Evolutionary conservation across 164 flowering plant species (phyloP).

Genomic region (Magnolia changhungtana): DNA sequence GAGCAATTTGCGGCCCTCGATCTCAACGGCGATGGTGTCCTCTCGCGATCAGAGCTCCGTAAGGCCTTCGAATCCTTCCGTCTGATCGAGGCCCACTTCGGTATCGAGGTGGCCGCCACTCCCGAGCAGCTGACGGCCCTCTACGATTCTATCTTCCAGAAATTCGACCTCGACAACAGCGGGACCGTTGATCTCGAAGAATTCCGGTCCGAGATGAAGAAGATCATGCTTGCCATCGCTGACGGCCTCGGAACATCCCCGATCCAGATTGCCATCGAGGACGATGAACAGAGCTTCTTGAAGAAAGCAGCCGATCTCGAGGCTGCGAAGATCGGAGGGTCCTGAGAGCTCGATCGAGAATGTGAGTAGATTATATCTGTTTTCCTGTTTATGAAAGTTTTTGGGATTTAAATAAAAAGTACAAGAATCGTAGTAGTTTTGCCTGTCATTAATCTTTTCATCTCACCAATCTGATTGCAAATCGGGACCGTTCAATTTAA

Average conservation of each 20-base stretch:
- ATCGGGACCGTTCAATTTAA: too few species aligned
- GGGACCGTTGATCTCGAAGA: slow-evolving; percentile 71
- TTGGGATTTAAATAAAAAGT: too few species aligned
- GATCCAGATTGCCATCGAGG: slow-evolving; percentile 77
- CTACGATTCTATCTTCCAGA: slow-evolving; percentile 74
- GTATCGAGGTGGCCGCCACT: slow-evolving; percentile 52
- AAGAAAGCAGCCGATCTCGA: slow-evolving; percentile 81
- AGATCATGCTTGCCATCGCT: slow-evolving; percentile 82
- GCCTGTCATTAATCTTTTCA: too few species aligned
- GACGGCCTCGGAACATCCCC: slow-evolving; percentile 77
- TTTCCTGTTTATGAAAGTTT: too few species aligned
- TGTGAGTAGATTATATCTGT: too few species aligned
- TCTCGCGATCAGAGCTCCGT: slow-evolving; percentile 69
- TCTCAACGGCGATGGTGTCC: slow-evolving; percentile 70
- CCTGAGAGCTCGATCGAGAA: too few species aligned
- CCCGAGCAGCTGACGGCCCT: slow-evolving; percentile 67
- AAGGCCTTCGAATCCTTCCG: slow-evolving; percentile 69
- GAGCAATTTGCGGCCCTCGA: slow-evolving; percentile 56
- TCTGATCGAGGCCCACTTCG: slow-evolving; percentile 55
- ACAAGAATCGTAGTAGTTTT: too few species aligned
- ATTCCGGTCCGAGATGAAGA: slow-evolving; percentile 68
- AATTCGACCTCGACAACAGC: slow-evolving; percentile 62
- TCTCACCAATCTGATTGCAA: too few species aligned
- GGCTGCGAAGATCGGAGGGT: slow-evolving; percentile 22
- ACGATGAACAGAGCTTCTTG: slow-evolving; percentile 47